Evolutionary conservation across 1,139 yeast species (phyloP).

Genomic region (Taphrina wiesneri): DNA sequence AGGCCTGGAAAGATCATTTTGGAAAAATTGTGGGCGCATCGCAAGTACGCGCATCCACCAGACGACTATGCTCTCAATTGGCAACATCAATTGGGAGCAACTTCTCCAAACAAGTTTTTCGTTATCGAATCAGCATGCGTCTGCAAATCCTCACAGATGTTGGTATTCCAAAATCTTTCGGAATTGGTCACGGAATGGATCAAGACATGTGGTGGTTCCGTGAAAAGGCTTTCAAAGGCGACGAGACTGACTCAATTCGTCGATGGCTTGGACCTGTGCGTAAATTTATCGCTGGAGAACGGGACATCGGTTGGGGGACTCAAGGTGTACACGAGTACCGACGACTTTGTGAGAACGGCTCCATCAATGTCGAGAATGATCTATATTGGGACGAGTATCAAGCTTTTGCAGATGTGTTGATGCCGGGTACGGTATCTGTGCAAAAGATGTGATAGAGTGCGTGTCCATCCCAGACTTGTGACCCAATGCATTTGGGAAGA

Average conservation of each 20-base stretch:
- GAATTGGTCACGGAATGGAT: constrained; percentile 45
- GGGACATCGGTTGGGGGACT: constrained; percentile 44
- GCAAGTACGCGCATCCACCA: constrained; percentile 49
- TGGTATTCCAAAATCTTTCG: constrained; percentile 38
- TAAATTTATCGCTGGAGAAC: constrained; percentile 20
- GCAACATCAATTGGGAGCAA: constrained; percentile 36
- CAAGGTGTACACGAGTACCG: constrained; percentile 41
- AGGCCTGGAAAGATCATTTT: constrained; percentile 41
- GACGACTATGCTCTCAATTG: constrained; percentile 44
- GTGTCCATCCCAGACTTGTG: no score
- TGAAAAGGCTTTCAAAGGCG: constrained; percentile 42
- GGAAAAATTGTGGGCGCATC: constrained; percentile 49
- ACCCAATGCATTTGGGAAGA: no score
- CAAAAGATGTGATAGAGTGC: background rate
- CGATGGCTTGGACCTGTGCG: constrained; percentile 31
- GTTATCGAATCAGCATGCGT: constrained; percentile 47
- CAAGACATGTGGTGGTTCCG: constrained; percentile 46
- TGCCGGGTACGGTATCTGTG: background rate
- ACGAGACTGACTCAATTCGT: constrained; percentile 43
- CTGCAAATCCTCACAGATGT: constrained; percentile 43
- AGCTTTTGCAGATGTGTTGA: constrained; percentile 4
- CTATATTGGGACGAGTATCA: constrained; percentile 44
- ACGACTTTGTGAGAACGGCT: constrained; percentile 43
- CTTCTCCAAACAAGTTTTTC: constrained; percentile 42
- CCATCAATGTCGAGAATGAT: constrained; percentile 42